phyloP scores from a whole-genome alignment of 176 grass and related monocot species.

The Raddia distichophylla region DNA sequence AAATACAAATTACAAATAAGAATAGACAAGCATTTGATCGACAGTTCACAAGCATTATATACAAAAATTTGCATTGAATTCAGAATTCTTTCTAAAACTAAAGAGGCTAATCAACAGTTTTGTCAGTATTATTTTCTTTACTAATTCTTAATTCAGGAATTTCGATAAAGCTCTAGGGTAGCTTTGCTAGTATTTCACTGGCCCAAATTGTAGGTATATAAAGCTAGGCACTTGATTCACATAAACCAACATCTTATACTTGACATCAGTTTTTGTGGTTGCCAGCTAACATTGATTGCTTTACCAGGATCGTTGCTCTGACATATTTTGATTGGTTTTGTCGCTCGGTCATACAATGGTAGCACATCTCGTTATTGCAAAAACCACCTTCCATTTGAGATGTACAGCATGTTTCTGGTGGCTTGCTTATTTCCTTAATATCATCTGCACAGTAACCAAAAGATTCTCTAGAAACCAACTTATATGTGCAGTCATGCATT shows the following conservation, averaged over 20 bases:
- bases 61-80: neutral
- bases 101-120: neutral
- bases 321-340: conserved; percentile 74
- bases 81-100: neutral
- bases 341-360: conserved; percentile 45
- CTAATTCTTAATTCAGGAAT: conserved; percentile 20
- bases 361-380: conserved; percentile 58
- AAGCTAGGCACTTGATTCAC: conserved; percentile 12
- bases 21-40: neutral
- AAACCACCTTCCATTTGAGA: conserved; percentile 46
- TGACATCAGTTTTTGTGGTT: conserved; percentile 34
- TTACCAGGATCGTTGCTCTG: conserved; percentile 87
- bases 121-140: conserved; percentile 30
- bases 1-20: conserved; percentile 1
- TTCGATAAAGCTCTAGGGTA: conserved; percentile 20
- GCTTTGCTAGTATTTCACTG: neutral
- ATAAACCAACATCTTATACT: conserved; percentile 28
- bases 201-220: neutral
- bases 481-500: conserved; percentile 10
- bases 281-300: conserved; percentile 29
- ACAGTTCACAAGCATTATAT: conserved; percentile 12
- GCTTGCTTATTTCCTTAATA: conserved; percentile 55
- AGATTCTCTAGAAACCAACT: conserved; percentile 23
- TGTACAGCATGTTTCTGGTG: conserved; percentile 44
- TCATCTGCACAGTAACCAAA: conserved; percentile 53